Evolutionary conservation across 768 basidiomycete genomes (phyloP).

Genomic region (Mycena sanguinolenta): DNA sequence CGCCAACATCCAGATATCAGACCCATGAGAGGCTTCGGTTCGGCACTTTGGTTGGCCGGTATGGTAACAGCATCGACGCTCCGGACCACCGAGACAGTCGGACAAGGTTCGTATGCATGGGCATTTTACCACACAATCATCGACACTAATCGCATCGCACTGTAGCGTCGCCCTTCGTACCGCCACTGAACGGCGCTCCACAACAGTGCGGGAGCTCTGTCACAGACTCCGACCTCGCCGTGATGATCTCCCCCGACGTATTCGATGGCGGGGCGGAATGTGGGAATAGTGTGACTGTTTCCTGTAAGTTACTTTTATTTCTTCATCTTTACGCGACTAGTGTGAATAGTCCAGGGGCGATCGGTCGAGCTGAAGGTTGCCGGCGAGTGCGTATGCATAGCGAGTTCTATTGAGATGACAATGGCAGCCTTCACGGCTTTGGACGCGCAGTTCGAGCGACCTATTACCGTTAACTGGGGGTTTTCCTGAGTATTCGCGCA

Average conservation of each 20-base stretch:
- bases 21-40: not conserved
- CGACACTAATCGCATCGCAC: not conserved
- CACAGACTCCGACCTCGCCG: slow-evolving; percentile 14
- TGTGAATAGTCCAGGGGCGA: not conserved
- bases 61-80: not conserved
- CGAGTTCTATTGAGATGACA: slow-evolving; percentile 22
- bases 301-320: not conserved
- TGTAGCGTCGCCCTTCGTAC: slow-evolving; percentile 9
- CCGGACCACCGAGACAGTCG: not conserved
- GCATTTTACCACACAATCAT: not conserved
- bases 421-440: slow-evolving; percentile 18
- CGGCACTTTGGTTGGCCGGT: not conserved
- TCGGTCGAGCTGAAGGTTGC: slow-evolving; percentile 13
- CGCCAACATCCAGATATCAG: not conserved
- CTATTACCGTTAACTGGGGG: slow-evolving; percentile 9
- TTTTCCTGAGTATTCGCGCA: not conserved
- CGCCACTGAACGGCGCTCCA: not conserved
- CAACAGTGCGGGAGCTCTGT: slow-evolving; percentile 5
- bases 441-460: not conserved
- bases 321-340: no score
- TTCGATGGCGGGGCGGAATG: slow-evolving; percentile 16
- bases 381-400: slow-evolving; percentile 19
- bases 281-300: slow-evolving; percentile 12
- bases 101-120: slow-evolving; percentile 7
- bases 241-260: not conserved